phyloP scores from a whole-genome alignment of 495 filamentous ascomycete genomes.

The Penicillium ochrochloron region DNA sequence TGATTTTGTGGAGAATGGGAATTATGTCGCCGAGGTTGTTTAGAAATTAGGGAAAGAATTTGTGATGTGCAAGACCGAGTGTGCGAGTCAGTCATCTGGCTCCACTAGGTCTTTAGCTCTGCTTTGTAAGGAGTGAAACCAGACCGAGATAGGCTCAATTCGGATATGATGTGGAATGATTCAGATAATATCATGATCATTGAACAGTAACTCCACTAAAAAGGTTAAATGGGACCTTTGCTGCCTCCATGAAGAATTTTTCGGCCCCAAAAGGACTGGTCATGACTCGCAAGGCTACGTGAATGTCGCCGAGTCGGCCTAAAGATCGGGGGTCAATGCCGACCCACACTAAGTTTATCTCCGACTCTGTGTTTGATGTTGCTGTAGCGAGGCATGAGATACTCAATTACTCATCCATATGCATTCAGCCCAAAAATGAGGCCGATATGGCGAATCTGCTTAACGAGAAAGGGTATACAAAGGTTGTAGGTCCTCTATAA shows the following conservation, averaged over 20 bases:
- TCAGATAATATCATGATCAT: background rate
- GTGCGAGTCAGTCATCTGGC: too few relatives aligned
- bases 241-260: background rate
- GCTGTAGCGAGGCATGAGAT: background rate
- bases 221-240: background rate
- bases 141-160: background rate
- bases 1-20: background rate
- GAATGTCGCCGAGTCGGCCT: slow-evolving; percentile 9
- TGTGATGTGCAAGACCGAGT: background rate
- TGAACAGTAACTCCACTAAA: background rate
- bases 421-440: background rate
- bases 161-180: background rate
- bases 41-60: background rate
- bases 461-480: background rate
- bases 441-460: background rate
- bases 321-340: background rate
- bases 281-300: background rate
- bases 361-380: background rate
- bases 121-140: background rate
- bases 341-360: background rate
- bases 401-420: background rate
- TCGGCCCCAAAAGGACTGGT: background rate
- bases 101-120: background rate
- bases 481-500: background rate
- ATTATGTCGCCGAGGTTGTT: background rate